Base-by-base conservation (phyloP, 441 rosid species). In the Brassica balearica region DNA sequence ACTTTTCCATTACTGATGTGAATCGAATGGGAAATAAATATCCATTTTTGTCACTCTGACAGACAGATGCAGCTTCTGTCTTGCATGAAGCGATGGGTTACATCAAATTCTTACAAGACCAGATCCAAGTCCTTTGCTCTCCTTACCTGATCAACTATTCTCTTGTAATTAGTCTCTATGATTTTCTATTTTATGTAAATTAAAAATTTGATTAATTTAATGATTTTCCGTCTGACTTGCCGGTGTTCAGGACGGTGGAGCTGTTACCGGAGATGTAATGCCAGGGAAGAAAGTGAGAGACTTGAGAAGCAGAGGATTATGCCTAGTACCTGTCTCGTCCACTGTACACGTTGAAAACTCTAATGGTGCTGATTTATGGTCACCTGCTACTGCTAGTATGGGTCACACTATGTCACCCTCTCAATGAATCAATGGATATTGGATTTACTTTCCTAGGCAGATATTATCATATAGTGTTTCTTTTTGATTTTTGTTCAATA, bases 11-110 rank as follows among this genome's bases (percentile, higher is more conserved):
- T 58, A 61, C 65, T 34, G n/a, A 46, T 67, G 8, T 27, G 6
- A 29, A 12, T 5, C 12, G 14, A 27, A n/a, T 55, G 12, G 63
- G 10, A 17, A 61, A 6, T 14, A 17, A 48, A 67, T 53, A 53
- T 0, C 81, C 15, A 22, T 14, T 62, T 62, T 62, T 8, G 65
- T 62, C 46, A 75, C 71, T 51, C 46, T 25, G 79, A 78, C 92
- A 92, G 98, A 94, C 96, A 25, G 98, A 91, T 83, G 89, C 96
- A 41, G 94, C 98, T 25, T 89, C 97, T 2, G 98, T 95, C 77
- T 84, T 95, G 27, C 96, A 95, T 83, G 97, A 95, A 81, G 97
- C 98, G 66, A 90, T 89, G 96, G 98, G 97, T 81, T 95, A 91
- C 46, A 95, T 95, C 87, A 89, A 87, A 84, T 92, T 95, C 77